Percentiles rank a stretch among this genome's conserved stretches.
These are phyloP conservation scores for Podospora pseudocomata DNA, from an alignment of 495 filamentous ascomycete species.

Conservation along the genomic window DNA sequence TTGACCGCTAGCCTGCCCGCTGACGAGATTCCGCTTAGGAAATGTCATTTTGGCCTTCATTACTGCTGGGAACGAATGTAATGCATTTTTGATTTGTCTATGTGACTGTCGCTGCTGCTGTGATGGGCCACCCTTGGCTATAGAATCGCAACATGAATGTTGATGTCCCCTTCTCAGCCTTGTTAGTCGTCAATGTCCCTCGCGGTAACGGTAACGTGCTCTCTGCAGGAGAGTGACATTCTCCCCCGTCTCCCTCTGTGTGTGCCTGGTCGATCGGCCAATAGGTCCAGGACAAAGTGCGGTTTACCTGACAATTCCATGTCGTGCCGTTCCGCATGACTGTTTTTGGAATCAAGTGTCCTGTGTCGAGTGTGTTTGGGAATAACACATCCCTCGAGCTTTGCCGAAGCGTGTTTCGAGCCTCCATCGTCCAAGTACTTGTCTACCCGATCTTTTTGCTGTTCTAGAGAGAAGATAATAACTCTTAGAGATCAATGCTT, in stretches of 20 bases:
- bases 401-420: constrained; percentile 16
- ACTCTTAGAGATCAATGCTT: background rate
- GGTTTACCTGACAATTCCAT: constrained; percentile 5
- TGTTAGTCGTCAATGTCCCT: background rate
- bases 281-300: background rate
- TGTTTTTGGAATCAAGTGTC: constrained; percentile 1
- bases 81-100: background rate
- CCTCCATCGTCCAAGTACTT: background rate
- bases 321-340: constrained; percentile 8
- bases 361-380: constrained; percentile 27
- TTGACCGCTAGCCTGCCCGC: background rate
- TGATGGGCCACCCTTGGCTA: background rate
- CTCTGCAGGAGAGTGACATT: background rate
- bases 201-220: background rate
- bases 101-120: background rate
- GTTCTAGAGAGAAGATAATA: background rate
- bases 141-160: too few relatives aligned
- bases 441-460: background rate
- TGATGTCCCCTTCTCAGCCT: too few relatives aligned
- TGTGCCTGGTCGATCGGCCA: constrained; percentile 9
- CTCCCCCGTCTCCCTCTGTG: background rate
- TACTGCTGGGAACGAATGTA: background rate
- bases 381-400: constrained; percentile 21
- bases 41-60: background rate
- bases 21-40: background rate